Base-by-base conservation (phyloP, 352 stramenopile genomes). In the Phytopythium montanum region DNA sequence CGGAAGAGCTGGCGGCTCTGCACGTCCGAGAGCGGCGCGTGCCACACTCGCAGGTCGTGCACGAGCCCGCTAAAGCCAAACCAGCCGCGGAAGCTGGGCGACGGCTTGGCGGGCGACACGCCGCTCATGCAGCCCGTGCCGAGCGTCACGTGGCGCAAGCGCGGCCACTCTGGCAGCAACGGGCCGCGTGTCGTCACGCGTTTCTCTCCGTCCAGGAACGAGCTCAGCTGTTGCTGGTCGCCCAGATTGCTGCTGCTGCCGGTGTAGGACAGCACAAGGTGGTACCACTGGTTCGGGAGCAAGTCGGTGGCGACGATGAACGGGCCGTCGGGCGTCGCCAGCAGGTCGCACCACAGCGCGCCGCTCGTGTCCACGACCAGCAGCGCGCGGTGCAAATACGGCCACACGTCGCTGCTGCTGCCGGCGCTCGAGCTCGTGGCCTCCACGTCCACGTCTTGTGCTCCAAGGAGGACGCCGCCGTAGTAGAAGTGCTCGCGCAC, bases 31-130 rank as follows among this genome's bases (percentile, higher is more conserved):
- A 91, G 61, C 50, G 75, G 69, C 48, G 69, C 63, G 42, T 73
- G 69, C 81, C 81, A 91, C 45, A 87, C 62, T 3, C 69, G 63
- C 31, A 81, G 61, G 33, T 91, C 81, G 56, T 81, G 67, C 8
- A 91, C 66, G 10, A 91, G 65, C 6, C 81, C 79, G 44, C 79
- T 87, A 39, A 89, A 91, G 41, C 75, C 79, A 52, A 87, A 89
- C 81, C 81, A 91, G 39, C 79, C 79, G 3, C 73, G 69, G 48
- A 87, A 89, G 18, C 86, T 74, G 0, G 81, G 64, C 41, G 78
- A 66, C 5, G 80, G 80, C 54, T 87, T 87, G 3, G 75, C 75
- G 19, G 68, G 65, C 1, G 64, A 62, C 6, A 81, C 56, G 5
- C 73, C 77, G 31, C 79, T 86, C 62, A 89, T 86, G 62, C 77